Evolutionary conservation across 148 eudicot genomes (phyloP).

Genomic region (Beta vulgaris): DNA sequence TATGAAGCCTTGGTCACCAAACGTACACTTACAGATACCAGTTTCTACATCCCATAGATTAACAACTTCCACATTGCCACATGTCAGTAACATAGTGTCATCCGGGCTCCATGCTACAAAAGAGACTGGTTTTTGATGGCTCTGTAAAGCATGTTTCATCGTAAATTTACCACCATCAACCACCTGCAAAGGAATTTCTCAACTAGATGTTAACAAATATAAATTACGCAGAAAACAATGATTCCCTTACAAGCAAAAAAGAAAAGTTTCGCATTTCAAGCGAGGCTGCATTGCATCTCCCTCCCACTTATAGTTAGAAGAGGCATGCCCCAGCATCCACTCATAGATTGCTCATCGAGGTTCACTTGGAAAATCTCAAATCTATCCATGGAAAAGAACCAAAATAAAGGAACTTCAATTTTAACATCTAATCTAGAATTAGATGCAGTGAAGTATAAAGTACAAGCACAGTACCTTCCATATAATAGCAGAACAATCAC

Average conservation of each 20-base stretch:
- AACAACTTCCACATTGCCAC: constrained; percentile 80
- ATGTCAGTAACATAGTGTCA: constrained; percentile 82
- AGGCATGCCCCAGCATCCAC: constrained; percentile 21
- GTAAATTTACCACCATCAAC: constrained; percentile 51
- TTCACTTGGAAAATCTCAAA: constrained; percentile 25
- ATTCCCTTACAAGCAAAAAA: constrained; percentile 3
- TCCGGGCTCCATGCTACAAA: constrained; percentile 95
- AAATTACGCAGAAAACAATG: neutral
- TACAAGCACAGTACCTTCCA: constrained; percentile 66
- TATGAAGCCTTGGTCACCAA: constrained; percentile 54
- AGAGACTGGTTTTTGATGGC: constrained; percentile 82
- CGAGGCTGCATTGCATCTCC: constrained; percentile 31
- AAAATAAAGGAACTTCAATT: constrained; percentile 11
- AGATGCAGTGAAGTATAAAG: constrained; percentile 3
- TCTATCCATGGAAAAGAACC: constrained; percentile 16
- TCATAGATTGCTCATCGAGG: constrained; percentile 17
- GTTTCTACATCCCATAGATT: constrained; percentile 91
- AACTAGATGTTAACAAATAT: constrained; percentile 6
- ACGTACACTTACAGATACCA: constrained; percentile 80
- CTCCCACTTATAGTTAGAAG: constrained; percentile 21
- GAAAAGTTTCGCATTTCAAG: constrained; percentile 10
- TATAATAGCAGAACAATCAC: constrained; percentile 87
- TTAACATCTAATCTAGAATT: constrained; percentile 11
- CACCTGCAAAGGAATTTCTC: constrained; percentile 45
- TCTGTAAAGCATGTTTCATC: constrained; percentile 50